A percentile compares a stretch with the other conserved stretches of the same genome.
These are phyloP conservation scores for Aspergillus pseudotamarii DNA, from an alignment of 2,329 filamentous ascomycete species.

Conservation along the genomic window DNA sequence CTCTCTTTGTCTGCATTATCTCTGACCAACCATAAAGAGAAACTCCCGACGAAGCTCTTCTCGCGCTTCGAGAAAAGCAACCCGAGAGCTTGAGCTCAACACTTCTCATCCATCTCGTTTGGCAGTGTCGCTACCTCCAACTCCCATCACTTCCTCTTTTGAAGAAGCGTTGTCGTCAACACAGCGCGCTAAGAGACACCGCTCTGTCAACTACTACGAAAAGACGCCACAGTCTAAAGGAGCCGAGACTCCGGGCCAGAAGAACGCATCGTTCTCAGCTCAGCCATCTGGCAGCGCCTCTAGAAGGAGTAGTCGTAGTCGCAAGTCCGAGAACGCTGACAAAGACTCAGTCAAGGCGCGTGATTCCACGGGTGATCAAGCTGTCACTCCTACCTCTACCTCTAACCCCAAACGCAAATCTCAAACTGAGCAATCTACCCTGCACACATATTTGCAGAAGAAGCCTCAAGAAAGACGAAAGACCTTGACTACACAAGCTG, in stretches of 20 bases:
- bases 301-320: slow-evolving; percentile 12
- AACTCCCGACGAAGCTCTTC: slow-evolving; percentile 23
- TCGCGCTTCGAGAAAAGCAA: slow-evolving; percentile 24
- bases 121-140: slow-evolving; percentile 26
- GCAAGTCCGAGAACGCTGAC: slow-evolving; percentile 12
- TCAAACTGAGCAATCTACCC: slow-evolving; percentile 14
- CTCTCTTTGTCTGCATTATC: slow-evolving; percentile 1
- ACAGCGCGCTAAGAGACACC: slow-evolving; percentile 25
- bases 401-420: slow-evolving; percentile 8
- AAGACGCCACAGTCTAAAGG: slow-evolving; percentile 16
- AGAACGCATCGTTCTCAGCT: slow-evolving; percentile 6
- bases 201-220: slow-evolving; percentile 16
- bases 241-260: slow-evolving; percentile 11
- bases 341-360: slow-evolving; percentile 9
- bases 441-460: slow-evolving; percentile 14
- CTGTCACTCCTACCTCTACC: slow-evolving; percentile 6
- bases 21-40: slow-evolving; percentile 9
- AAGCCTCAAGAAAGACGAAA: slow-evolving; percentile 15
- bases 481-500: slow-evolving; percentile 13
- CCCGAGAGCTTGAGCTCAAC: slow-evolving; percentile 19
- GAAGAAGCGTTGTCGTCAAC: slow-evolving; percentile 23
- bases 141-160: slow-evolving; percentile 25
- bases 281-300: slow-evolving; percentile 11
- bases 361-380: slow-evolving; percentile 8
- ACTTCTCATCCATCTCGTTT: slow-evolving; percentile 19